Base-by-base conservation (phyloP, 495 filamentous ascomycete species). In the Penicillium nucicola region DNA sequence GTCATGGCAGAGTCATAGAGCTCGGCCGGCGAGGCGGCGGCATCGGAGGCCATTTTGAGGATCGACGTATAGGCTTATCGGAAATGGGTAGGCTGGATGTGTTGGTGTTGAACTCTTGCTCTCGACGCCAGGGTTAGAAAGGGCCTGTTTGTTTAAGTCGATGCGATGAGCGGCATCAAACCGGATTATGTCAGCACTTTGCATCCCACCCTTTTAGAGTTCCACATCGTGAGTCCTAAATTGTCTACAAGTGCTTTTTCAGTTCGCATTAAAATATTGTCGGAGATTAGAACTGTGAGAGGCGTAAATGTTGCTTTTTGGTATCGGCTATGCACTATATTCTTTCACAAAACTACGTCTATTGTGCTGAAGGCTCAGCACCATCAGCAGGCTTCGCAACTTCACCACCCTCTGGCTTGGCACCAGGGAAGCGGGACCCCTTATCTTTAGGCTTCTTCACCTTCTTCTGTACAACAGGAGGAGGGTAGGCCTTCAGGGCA, bases 1-100 rank as follows among this genome's bases (percentile, higher is more conserved):
- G 88, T 96, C 65, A 92, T 74, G 58, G 84, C 79, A 49, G 87
- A 95, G 64, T 88, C 83, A 65, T 88, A 80, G 60, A 95, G 79
- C 57, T 85, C 80, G 57, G 80, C 68, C 55, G 48, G 60, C 69
- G 75, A 63, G 75, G 60, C 56, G 60, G 70, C 55, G 50, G 66
- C 51, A 55, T 80, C 76, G 41, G 69, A 65, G 31, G 82, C 69
- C 76, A 77, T 81, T 7, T 15, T 23, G n/a, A 23, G 12, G 37
- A 31, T 20, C 6, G 2, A 9, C 5, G 3, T 28, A 28, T 28
- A 28, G 7, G 7, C 7, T 28, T 28, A 28, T 9, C 7, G 25
- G 25, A 0, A 17, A 12, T 14, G 22, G 5, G 9, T 0, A 12
- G 7, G 25, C 18, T 19, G 5, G 17, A 7, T 35, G 25, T 28